phyloP scores from a whole-genome alignment of 345 rosid species.

The Populus nigra region DNA sequence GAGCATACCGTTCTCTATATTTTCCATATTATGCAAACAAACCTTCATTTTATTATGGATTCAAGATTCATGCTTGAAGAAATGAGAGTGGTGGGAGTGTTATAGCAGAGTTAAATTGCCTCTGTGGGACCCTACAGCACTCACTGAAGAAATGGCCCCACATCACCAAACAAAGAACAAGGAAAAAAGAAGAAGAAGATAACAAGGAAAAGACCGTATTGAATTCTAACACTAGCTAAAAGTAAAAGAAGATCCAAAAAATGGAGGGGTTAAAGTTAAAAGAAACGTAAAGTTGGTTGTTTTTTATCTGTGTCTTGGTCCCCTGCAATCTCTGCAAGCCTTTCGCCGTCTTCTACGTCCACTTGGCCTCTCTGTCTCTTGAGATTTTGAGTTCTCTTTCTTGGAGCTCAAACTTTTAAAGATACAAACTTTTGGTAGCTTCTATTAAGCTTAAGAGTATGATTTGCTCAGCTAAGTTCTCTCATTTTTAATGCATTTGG shows the following conservation, averaged over 20 bases:
- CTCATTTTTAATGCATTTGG: constrained; percentile 16
- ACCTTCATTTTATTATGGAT: no score
- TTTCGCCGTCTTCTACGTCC: constrained; percentile 29
- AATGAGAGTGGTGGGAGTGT: background rate
- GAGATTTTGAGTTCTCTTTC: constrained; percentile 15
- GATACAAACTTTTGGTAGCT: constrained; percentile 12
- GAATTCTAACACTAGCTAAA: background rate
- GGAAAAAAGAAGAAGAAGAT: background rate
- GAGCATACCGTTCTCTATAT: no score
- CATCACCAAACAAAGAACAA: background rate
- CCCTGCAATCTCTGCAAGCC: constrained; percentile 18
- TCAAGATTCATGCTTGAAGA: background rate
- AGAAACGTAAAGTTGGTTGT: background rate
- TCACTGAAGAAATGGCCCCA: background rate
- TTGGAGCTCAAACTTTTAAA: constrained; percentile 12
- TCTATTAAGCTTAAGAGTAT: background rate
- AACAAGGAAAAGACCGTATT: background rate
- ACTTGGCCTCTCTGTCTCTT: constrained; percentile 13
- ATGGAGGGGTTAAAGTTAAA: background rate
- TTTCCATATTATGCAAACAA: no score
- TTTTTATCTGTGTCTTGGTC: background rate
- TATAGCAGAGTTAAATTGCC: background rate
- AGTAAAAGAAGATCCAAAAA: background rate
- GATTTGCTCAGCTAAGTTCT: constrained; percentile 1
- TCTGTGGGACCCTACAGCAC: background rate